Conservation (phyloP, 2,329 filamentous ascomycete species). For the Curvularia sp. region DNA sequence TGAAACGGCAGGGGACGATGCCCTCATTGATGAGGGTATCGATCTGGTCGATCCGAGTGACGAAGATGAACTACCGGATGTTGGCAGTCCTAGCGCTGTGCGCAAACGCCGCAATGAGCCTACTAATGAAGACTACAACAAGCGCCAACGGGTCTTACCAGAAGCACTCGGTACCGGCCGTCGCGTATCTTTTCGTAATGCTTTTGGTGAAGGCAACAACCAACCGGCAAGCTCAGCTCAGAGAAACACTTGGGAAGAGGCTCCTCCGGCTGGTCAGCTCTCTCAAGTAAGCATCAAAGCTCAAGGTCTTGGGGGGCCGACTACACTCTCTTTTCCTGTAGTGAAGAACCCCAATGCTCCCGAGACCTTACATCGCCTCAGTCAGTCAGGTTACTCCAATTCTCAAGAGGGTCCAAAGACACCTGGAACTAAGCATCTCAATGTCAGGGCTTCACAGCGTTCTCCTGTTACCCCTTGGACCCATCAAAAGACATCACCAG, state of each 20-base stretch:
- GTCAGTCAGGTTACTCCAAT: constrained; percentile 67
- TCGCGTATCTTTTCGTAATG: constrained; percentile 23
- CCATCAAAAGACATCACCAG: constrained; percentile 36
- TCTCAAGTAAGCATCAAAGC: constrained; percentile 53
- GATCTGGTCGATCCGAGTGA: constrained; percentile 27
- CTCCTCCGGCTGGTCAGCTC: constrained; percentile 30
- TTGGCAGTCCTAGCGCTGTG: constrained; percentile 8
- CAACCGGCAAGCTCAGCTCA: constrained; percentile 5
- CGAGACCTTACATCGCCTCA: constrained; percentile 68
- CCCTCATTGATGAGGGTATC: constrained; percentile 30
- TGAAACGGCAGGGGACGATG: constrained; percentile 12
- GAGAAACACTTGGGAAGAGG: constrained; percentile 16
- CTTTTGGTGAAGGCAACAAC: constrained; percentile 1
- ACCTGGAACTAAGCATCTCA: constrained; percentile 32
- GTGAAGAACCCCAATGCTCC: constrained; percentile 78
- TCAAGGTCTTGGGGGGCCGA: constrained; percentile 48
- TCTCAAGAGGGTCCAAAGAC: constrained; percentile 45
- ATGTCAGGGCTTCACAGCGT: constrained; percentile 23
- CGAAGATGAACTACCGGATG: constrained; percentile 16
- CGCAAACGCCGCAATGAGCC: constrained; percentile 32
- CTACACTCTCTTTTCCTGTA: constrained; percentile 70
- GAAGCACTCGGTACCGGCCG: constrained; percentile 15
- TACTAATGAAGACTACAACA: constrained; percentile 15
- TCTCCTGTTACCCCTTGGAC: constrained; percentile 44
- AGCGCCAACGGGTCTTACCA: constrained; percentile 25